These are phyloP conservation scores for Bullera alba DNA, from an alignment of 768 basidiomycete genomes.

Conservation along the genomic window DNA sequence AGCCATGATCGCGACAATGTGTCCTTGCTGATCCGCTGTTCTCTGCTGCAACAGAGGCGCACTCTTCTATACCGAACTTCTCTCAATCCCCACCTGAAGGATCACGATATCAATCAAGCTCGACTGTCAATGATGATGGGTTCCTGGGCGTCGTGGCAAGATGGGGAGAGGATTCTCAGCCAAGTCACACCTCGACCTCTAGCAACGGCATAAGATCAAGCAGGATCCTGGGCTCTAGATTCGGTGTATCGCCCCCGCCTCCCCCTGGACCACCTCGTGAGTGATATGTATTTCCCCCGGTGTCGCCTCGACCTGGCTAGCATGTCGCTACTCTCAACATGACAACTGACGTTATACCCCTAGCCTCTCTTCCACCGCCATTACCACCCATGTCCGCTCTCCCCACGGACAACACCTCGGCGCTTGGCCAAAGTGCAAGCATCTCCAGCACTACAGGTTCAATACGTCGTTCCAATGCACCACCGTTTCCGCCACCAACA, in stretches of 20 bases:
- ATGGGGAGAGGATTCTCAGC: conserved; percentile 8
- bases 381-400: too few relatives aligned
- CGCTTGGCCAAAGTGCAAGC: neutral
- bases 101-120: too few relatives aligned
- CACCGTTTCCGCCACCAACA: conserved; percentile 6
- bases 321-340: neutral
- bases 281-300: conserved; percentile 4
- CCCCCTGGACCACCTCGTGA: conserved; percentile 33
- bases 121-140: conserved; percentile 7
- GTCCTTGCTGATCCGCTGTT: too few relatives aligned
- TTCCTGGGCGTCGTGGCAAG: conserved; percentile 9
- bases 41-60: too few relatives aligned
- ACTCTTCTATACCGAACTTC: too few relatives aligned
- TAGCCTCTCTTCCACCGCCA: neutral
- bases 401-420: neutral
- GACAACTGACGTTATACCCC: neutral
- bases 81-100: too few relatives aligned
- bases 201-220: conserved; percentile 3
- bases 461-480: conserved; percentile 5
- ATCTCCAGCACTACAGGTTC: conserved; percentile 1
- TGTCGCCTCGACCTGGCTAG: neutral
- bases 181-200: neutral
- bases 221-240: conserved; percentile 10
- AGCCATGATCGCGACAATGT: too few relatives aligned
- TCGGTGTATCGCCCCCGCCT: conserved; percentile 21